Evolutionary conservation across 805 yeast species (phyloP).

Genomic region (Lachancea cidri): DNA sequence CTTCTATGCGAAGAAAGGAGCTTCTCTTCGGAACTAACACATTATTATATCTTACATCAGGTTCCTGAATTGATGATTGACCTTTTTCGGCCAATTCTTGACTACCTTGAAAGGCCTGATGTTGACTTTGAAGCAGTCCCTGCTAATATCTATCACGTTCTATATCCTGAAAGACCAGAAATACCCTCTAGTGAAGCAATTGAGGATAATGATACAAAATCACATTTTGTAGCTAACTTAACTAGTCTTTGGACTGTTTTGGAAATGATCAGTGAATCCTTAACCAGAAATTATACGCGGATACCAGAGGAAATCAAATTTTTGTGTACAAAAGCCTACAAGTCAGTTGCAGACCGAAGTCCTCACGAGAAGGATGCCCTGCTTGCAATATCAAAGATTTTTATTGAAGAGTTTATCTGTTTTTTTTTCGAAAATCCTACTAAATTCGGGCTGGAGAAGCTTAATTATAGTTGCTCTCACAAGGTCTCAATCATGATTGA

Average conservation of each 20-base stretch:
- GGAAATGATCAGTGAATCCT: slow-evolving; percentile 48
- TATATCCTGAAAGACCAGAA: slow-evolving; percentile 37
- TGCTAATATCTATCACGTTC: slow-evolving; percentile 41
- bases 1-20: slow-evolving; percentile 22
- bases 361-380: slow-evolving; percentile 68
- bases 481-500: slow-evolving; percentile 20
- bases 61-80: slow-evolving; percentile 23
- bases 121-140: slow-evolving; percentile 82
- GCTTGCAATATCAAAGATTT: slow-evolving; percentile 40
- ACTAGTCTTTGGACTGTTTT: slow-evolving; percentile 68
- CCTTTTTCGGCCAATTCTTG: slow-evolving; percentile 37
- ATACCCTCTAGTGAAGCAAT: slow-evolving; percentile 65
- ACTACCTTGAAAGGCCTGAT: slow-evolving; percentile 32
- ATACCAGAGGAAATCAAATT: slow-evolving; percentile 56
- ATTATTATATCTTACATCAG: slow-evolving; percentile 37
- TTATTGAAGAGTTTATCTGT: slow-evolving; percentile 22
- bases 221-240: slow-evolving; percentile 64
- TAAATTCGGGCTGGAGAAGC: slow-evolving; percentile 17
- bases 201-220: slow-evolving; percentile 68
- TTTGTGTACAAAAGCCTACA: slow-evolving; percentile 46
- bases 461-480: slow-evolving; percentile 4
- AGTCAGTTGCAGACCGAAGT: slow-evolving; percentile 39
- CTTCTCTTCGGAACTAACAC: slow-evolving; percentile 43
- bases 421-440: slow-evolving; percentile 22
- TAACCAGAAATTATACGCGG: slow-evolving; percentile 40